These are phyloP conservation scores for Aplosporella prunicola DNA, from an alignment of 2,329 filamentous ascomycete species.

Conservation along the genomic window DNA sequence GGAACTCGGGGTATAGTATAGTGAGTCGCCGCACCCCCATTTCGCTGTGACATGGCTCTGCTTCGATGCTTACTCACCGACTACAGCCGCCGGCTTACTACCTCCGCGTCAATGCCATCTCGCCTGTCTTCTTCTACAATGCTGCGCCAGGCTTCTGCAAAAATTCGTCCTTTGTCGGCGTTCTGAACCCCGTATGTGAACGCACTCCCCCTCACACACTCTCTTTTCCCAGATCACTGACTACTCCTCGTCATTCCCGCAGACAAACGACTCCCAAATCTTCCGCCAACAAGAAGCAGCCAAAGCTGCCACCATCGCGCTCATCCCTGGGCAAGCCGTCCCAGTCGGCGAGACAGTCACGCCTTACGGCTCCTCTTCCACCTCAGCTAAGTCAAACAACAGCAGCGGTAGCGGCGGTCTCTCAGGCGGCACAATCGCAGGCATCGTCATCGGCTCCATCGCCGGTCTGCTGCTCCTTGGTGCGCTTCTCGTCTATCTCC, in stretches of 20 bases:
- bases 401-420: slow-evolving; percentile 13
- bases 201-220: neutral
- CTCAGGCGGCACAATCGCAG: slow-evolving; percentile 31
- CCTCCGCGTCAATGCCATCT: slow-evolving; percentile 22
- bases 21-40: neutral
- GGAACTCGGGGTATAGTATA: neutral
- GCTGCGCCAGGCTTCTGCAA: slow-evolving; percentile 56
- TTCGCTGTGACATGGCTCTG: neutral
- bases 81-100: slow-evolving; percentile 5
- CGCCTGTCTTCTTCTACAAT: slow-evolving; percentile 31
- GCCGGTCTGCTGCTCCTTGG: slow-evolving; percentile 16
- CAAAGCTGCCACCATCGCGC: slow-evolving; percentile 19
- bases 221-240: neutral
- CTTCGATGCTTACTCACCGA: neutral
- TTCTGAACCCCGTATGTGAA: slow-evolving; percentile 57
- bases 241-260: neutral
- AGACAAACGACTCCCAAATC: slow-evolving; percentile 12
- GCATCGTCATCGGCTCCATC: slow-evolving; percentile 50
- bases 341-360: slow-evolving; percentile 16
- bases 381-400: neutral
- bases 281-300: slow-evolving; percentile 19
- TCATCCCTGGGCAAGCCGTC: slow-evolving; percentile 26
- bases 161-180: slow-evolving; percentile 61
- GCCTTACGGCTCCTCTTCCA: slow-evolving; percentile 9
- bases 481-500: no score